Conservation (phyloP, 2,329 filamentous ascomycete genomes). For the Cercospora sp. region DNA sequence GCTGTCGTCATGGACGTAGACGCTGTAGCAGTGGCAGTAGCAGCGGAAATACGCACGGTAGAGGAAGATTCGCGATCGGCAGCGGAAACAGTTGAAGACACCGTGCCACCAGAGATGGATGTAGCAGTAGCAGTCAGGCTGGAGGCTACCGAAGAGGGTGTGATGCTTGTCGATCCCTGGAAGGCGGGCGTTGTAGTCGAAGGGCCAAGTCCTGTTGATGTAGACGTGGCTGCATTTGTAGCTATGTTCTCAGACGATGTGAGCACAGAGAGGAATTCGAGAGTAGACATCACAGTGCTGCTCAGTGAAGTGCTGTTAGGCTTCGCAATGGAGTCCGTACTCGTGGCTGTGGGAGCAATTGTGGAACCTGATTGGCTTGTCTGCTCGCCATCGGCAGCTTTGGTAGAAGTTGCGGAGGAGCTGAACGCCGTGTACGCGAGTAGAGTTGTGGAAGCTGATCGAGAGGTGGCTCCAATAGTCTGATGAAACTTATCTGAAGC, state of each 20-base stretch:
- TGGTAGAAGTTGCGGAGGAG: neutral
- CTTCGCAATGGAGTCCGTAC: neutral
- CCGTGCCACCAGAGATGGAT: neutral
- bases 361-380: neutral
- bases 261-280: neutral
- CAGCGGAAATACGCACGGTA: neutral
- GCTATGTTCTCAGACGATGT: neutral
- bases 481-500: neutral
- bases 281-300: neutral
- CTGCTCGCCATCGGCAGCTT: neutral
- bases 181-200: neutral
- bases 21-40: neutral
- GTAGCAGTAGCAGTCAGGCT: neutral
- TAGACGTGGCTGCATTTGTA: neutral
- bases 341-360: neutral
- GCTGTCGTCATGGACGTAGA: neutral
- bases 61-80: neutral
- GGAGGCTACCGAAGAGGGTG: neutral
- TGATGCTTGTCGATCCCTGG: neutral
- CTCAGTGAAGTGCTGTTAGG: neutral
- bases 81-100: neutral
- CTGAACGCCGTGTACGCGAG: neutral
- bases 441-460: neutral
- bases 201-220: neutral
- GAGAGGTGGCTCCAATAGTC: neutral